A percentile compares a stretch with the other conserved stretches of the same genome.
phyloP scores from a whole-genome alignment of 768 basidiomycete species.

The Lactarius tabidus region DNA sequence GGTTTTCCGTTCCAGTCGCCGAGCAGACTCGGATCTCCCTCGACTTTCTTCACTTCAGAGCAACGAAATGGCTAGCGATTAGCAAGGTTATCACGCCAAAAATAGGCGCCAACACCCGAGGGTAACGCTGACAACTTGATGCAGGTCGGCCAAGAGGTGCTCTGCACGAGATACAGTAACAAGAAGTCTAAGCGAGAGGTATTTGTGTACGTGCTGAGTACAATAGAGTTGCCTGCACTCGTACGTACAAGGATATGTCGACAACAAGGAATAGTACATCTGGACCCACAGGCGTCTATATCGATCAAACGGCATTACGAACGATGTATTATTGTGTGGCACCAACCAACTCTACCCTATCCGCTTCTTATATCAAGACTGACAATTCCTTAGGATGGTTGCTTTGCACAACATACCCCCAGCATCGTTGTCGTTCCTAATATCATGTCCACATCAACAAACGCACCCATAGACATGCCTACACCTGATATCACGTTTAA shows the following conservation, averaged over 20 bases:
- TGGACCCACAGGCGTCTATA: background rate
- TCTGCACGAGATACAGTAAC: no score
- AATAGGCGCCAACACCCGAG: background rate
- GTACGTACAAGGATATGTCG: background rate
- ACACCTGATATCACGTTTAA: background rate
- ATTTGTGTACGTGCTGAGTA: background rate
- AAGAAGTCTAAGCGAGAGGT: background rate
- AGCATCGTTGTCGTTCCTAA: background rate
- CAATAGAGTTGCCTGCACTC: background rate
- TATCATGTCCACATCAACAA: no score
- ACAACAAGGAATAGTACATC: background rate
- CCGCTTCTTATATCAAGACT: background rate
- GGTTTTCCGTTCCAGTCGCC: no score
- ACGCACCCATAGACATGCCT: no score
- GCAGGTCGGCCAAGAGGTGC: background rate
- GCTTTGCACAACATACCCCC: background rate
- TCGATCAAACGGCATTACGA: background rate
- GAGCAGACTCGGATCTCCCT: no score
- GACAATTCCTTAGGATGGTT: background rate
- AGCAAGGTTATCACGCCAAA: no score
- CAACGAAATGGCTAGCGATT: background rate
- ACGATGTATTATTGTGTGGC: background rate
- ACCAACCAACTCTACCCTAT: background rate
- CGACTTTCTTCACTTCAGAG: no score
- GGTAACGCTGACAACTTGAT: background rate